Conservation (phyloP, 306 rosid genomes). For the Dryas alaskensis region DNA sequence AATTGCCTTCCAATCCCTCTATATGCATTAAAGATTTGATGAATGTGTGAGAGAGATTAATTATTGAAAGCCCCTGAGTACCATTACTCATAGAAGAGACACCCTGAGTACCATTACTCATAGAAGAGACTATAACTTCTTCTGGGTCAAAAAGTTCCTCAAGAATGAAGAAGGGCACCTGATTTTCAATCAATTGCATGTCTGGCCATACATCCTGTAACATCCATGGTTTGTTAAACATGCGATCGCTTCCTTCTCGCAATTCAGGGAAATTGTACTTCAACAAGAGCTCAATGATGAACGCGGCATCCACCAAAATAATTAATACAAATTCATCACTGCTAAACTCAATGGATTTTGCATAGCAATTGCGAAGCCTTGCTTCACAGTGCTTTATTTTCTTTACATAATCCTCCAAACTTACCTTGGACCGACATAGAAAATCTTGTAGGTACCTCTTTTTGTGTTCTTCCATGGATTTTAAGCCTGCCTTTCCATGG, state of each 20-base stretch:
- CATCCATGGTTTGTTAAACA: conserved; percentile 39
- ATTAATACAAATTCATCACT: conserved; percentile 23
- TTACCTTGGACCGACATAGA: conserved; percentile 3
- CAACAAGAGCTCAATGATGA: conserved; percentile 20
- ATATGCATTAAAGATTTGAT: conserved; percentile 8
- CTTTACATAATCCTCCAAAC: conserved; percentile 10
- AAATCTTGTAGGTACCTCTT: conserved; percentile 19
- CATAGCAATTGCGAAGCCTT: conserved; percentile 12
- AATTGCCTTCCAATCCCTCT: neutral
- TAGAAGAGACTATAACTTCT: neutral
- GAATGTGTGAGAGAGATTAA: conserved; percentile 27
- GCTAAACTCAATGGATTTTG: conserved; percentile 7
- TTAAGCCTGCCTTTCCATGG: conserved; percentile 24
- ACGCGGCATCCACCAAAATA: conserved; percentile 23
- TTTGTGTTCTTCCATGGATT: conserved; percentile 29
- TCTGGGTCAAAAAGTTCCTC: neutral
- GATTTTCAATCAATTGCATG: conserved; percentile 42
- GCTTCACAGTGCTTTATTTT: neutral
- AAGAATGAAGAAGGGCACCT: conserved; percentile 37
- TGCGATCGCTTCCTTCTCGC: conserved; percentile 9
- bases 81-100: neutral
- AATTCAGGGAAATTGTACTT: neutral
- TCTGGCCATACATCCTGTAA: conserved; percentile 31
- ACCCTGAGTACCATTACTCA: neutral
- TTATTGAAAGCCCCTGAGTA: neutral